A percentile compares a stretch with the other conserved stretches of the same genome.
Conservation (phyloP, 2,329 filamentous ascomycete genomes). For the Microcyclosporella mali region DNA sequence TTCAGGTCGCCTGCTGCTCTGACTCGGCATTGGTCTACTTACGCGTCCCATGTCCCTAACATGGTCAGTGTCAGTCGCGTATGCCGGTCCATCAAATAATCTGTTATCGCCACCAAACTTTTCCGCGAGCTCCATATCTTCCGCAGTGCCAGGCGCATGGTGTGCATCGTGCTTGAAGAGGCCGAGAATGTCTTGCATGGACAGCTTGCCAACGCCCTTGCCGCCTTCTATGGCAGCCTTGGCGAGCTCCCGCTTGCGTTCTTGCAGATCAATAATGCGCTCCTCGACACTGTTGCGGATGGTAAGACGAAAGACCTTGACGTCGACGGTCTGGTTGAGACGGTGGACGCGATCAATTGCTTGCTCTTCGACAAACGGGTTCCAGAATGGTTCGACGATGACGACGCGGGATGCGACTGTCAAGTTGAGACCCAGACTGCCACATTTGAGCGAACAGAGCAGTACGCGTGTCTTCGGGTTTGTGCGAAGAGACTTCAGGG, state of each 20-base stretch:
- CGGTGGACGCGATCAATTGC: conserved; percentile 97
- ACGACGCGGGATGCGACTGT: conserved; percentile 90
- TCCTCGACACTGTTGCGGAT: conserved; percentile 84
- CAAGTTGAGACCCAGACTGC: conserved; percentile 84
- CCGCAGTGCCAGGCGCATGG: conserved; percentile 32
- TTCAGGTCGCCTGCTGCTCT: conserved; percentile 21
- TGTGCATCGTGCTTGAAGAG: conserved; percentile 72
- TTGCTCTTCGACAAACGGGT: conserved; percentile 95
- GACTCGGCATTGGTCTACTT: conserved; percentile 11
- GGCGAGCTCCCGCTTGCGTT: conserved; percentile 88
- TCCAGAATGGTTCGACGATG: conserved; percentile 98
- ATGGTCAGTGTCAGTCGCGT: conserved; percentile 2
- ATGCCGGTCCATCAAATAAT: conserved; percentile 29
- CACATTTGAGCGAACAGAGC: conserved; percentile 90
- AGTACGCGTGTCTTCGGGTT: conserved; percentile 72
- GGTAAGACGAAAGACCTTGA: conserved; percentile 91
- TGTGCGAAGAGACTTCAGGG: conserved; percentile 67
- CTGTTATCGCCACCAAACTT: conserved; percentile 30
- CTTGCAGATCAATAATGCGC: conserved; percentile 87
- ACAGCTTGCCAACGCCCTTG: conserved; percentile 74
- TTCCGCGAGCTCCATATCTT: conserved; percentile 37
- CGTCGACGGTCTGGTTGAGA: conserved; percentile 92
- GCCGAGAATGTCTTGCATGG: conserved; percentile 86
- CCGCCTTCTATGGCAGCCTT: conserved; percentile 82
- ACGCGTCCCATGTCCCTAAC: conserved; percentile 7